Evolutionary conservation across 495 filamentous ascomycete species (phyloP).

Genomic region (Amphirosellinia nigrospora): DNA sequence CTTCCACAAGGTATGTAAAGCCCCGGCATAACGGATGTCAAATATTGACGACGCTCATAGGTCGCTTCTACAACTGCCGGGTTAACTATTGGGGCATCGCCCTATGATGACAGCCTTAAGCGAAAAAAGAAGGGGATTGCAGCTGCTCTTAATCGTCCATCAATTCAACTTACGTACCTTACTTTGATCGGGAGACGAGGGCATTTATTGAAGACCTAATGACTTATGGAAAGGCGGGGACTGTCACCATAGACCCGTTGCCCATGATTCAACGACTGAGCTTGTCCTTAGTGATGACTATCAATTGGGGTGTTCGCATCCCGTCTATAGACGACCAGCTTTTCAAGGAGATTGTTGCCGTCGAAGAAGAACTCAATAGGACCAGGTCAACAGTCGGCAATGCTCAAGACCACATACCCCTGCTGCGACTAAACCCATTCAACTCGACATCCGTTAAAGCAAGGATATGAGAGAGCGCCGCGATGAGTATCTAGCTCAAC

Average conservation of each 20-base stretch:
- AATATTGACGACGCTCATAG: constrained; percentile 37
- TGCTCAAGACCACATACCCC: constrained; percentile 68
- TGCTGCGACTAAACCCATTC: constrained; percentile 64
- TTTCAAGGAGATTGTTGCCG: constrained; percentile 67
- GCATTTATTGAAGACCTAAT: constrained; percentile 65
- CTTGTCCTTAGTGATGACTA: constrained; percentile 62
- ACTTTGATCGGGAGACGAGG: constrained; percentile 66
- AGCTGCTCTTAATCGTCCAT: constrained; percentile 66
- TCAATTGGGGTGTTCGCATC: constrained; percentile 69
- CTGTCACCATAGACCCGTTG: constrained; percentile 62
- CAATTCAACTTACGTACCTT: constrained; percentile 65
- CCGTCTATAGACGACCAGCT: constrained; percentile 61
- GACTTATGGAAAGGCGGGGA: constrained; percentile 59
- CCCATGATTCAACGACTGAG: constrained; percentile 66
- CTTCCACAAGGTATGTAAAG: constrained; percentile 63
- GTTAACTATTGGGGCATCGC: constrained; percentile 70
- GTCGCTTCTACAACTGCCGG: constrained; percentile 67
- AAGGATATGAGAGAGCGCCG: constrained; percentile 62
- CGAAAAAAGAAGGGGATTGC: constrained; percentile 67
- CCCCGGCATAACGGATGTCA: not conserved
- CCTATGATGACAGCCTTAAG: constrained; percentile 68
- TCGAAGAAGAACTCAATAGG: constrained; percentile 65
- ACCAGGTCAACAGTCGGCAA: constrained; percentile 68
- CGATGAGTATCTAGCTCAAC: constrained; percentile 61
- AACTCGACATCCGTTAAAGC: constrained; percentile 57